phyloP scores from a whole-genome alignment of 371 early-diverging fungal species.

The Haplosporangium sp. region DNA sequence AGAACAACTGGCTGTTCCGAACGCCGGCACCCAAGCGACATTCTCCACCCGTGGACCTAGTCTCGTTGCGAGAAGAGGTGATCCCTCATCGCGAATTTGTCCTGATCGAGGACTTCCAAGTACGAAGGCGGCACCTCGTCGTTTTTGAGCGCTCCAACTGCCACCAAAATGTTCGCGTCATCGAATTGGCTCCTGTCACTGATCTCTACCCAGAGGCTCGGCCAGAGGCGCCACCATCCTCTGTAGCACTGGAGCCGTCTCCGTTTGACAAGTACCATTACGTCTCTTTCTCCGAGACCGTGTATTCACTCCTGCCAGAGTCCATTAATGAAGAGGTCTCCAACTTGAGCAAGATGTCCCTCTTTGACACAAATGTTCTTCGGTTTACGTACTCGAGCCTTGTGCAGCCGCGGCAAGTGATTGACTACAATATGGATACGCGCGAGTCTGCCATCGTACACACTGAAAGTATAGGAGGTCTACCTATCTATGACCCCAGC shows the following conservation, averaged over 20 bases:
- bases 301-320: constrained; percentile 57
- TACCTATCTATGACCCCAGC: constrained; percentile 47
- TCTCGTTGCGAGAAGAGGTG: constrained; percentile 57
- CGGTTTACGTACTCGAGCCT: constrained; percentile 66
- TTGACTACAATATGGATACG: constrained; percentile 67
- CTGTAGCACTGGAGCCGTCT: constrained; percentile 27
- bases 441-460: constrained; percentile 58
- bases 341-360: constrained; percentile 54
- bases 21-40: constrained; percentile 57
- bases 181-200: constrained; percentile 24
- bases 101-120: constrained; percentile 61
- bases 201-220: constrained; percentile 17
- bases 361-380: constrained; percentile 53
- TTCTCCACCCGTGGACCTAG: constrained; percentile 22
- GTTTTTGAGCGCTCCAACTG: constrained; percentile 72
- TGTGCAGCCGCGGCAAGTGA: constrained; percentile 65
- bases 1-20: constrained; percentile 65
- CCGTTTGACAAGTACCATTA: constrained; percentile 66
- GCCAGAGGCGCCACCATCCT: constrained; percentile 30
- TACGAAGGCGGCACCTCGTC: constrained; percentile 62
- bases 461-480: constrained; percentile 59
- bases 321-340: constrained; percentile 63
- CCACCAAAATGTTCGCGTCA: constrained; percentile 67
- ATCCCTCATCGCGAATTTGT: constrained; percentile 69
- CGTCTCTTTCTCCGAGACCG: constrained; percentile 67